Percentiles rank a stretch among this genome's conserved stretches.
These are phyloP conservation scores for Fusarium fracticaudum DNA, from an alignment of 2,329 filamentous ascomycete species.

Conservation along the genomic window DNA sequence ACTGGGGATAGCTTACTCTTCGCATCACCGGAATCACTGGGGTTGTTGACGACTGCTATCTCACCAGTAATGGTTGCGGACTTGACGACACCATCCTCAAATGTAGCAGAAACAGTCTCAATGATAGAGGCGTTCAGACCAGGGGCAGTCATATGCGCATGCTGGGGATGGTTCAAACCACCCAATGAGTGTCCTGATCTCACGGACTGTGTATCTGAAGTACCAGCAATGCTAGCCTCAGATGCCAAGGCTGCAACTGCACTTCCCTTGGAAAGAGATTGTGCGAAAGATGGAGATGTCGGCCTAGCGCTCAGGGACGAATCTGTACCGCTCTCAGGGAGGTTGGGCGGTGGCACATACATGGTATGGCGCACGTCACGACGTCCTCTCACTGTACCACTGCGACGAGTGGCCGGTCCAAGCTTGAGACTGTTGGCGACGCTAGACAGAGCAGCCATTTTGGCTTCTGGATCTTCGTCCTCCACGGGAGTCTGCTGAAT, in stretches of 20 bases:
- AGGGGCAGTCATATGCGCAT: conserved; percentile 81
- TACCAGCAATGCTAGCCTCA: conserved; percentile 65
- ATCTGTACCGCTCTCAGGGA: conserved; percentile 48
- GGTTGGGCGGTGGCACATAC: conserved; percentile 69
- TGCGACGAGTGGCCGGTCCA: conserved; percentile 72
- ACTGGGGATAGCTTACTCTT: conserved; percentile 55
- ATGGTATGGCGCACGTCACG: conserved; percentile 93
- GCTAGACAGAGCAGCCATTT: conserved; percentile 77
- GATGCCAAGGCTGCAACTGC: conserved; percentile 68
- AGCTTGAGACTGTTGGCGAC: conserved; percentile 77
- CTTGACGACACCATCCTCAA: conserved; percentile 77
- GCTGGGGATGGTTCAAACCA: conserved; percentile 74
- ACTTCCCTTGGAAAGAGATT: conserved; percentile 45
- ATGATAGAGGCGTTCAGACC: conserved; percentile 91
- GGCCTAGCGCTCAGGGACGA: conserved; percentile 29
- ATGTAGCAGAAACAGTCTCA: conserved; percentile 87
- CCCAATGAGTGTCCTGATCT: conserved; percentile 86
- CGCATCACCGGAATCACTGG: conserved; percentile 54
- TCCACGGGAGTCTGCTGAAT: conserved; percentile 82
- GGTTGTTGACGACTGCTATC: conserved; percentile 86
- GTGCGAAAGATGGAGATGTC: conserved; percentile 35
- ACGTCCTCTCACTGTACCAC: conserved; percentile 84
- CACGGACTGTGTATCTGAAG: conserved; percentile 90
- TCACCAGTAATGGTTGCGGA: conserved; percentile 84
- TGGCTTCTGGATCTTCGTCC: conserved; percentile 79